phyloP scores from a whole-genome alignment of 306 rosid genomes.

The Quercus robur region DNA sequence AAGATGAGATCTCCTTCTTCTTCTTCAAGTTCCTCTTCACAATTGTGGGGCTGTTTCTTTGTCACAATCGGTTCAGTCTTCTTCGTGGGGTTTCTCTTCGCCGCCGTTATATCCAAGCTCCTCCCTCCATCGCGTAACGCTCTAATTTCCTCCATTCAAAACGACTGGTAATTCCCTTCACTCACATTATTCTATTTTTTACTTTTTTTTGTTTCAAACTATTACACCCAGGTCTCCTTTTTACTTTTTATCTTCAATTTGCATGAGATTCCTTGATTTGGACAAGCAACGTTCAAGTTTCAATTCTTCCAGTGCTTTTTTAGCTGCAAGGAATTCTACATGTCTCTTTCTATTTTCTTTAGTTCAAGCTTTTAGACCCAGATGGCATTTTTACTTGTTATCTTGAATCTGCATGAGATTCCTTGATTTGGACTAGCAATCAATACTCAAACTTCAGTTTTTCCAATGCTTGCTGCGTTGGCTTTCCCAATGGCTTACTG shows the following conservation, averaged over 20 bases:
- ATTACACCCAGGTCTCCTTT: no score
- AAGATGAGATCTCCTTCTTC: neutral
- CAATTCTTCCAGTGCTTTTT: no score
- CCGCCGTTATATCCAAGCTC: slow-evolving; percentile 63
- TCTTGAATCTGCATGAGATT: neutral
- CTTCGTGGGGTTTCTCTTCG: slow-evolving; percentile 51
- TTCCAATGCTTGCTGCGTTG: neutral
- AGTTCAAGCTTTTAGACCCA: neutral
- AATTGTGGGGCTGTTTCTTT: slow-evolving; percentile 53
- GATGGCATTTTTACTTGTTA: neutral
- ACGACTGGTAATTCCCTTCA: slow-evolving; percentile 57
- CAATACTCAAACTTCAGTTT: no score
- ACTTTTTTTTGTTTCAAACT: no score
- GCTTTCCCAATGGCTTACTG: neutral
- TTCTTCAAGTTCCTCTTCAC: neutral
- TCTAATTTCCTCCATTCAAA: slow-evolving; percentile 59
- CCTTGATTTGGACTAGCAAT: no score
- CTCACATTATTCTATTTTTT: no score
- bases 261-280: no score
- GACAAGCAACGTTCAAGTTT: no score
- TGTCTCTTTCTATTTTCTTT: neutral
- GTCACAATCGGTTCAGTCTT: slow-evolving; percentile 43
- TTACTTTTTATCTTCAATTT: no score
- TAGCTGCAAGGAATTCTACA: no score
- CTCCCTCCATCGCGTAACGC: slow-evolving; percentile 53